Base-by-base conservation (phyloP, 345 rosid genomes). In the Raphanus raphanistrum region DNA sequence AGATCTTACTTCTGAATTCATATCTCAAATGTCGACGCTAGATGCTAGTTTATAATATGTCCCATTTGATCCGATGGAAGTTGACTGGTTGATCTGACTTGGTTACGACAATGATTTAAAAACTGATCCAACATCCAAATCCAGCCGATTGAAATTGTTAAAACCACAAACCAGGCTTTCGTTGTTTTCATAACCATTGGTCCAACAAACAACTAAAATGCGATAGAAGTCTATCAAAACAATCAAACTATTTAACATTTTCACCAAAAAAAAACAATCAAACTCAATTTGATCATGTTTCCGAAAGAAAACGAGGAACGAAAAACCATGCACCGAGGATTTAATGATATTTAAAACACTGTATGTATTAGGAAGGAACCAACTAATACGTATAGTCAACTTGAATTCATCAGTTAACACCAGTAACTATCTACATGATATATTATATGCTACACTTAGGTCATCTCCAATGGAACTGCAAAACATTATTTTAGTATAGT, bases 41-140 rank as follows among this genome's bases (percentile, higher is more conserved):
- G 55, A 11, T 38, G 45, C 52, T 45, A 45, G 52, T 48, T 11
- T 48, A 5, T 48, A n/a, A 48, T 45, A 48, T 5, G 16, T 48
- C 58, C 58, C 25, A 52, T 16, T 52, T 52, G 58, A 57, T 74
- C 63, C 64, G 13, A 50, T 50, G 16, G 27, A 65, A 59, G 55
- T 54, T 65, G 77, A 54, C 55, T 2, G 28, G 76, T 63, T 73
- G 76, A 73, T 63, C 76, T 73, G 70, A 73, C 50, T 21, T 73
- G 9, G 35, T 25, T 63, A 8, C 48, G 33, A 31, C 52, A 73
- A 3, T 25, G 70, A 50, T 73, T n/a, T 63, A 3, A 33, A 8
- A 63, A 16, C 13, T 32, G 67, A 8, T 2, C 38, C 67, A 33
- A 33, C 48, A 63, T 7, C 45, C 27, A 33, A 8, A 33, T 33